Conservation (phyloP, 2,329 filamentous ascomycete species). For the Cercospora citrullina region DNA sequence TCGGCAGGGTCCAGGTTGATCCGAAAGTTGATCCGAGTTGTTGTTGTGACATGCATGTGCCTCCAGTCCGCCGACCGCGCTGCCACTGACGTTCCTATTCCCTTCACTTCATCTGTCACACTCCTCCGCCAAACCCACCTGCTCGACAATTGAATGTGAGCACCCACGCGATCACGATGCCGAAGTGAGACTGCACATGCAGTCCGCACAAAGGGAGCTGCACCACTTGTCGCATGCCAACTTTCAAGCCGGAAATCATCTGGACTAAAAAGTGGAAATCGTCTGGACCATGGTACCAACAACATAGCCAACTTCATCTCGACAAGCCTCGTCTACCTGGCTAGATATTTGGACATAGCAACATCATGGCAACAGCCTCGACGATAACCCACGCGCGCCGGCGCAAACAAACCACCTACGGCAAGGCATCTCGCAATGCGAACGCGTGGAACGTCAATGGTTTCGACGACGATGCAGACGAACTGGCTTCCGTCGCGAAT, state of each 20-base stretch:
- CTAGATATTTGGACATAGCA: not conserved
- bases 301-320: not conserved
- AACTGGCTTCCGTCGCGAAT: constrained; percentile 4
- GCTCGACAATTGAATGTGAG: no score
- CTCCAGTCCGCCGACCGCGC: not conserved
- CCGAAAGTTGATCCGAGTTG: not conserved
- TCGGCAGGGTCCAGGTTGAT: not conserved
- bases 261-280: not conserved
- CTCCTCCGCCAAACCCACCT: not conserved
- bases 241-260: not conserved
- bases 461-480: constrained; percentile 28
- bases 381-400: constrained; percentile 23
- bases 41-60: constrained; percentile 4
- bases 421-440: constrained; percentile 26
- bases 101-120: not conserved
- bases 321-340: not conserved
- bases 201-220: not conserved
- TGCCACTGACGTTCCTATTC: not conserved
- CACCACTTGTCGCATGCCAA: not conserved
- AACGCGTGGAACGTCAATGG: constrained; percentile 23
- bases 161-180: not conserved
- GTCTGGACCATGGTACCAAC: constrained; percentile 1
- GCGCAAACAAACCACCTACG: constrained; percentile 31
- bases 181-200: constrained; percentile 10
- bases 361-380: constrained; percentile 22